Percentiles rank a stretch among this genome's conserved stretches.
phyloP scores from a whole-genome alignment of 2,329 filamentous ascomycete genomes.

The Monosporascus sp. region DNA sequence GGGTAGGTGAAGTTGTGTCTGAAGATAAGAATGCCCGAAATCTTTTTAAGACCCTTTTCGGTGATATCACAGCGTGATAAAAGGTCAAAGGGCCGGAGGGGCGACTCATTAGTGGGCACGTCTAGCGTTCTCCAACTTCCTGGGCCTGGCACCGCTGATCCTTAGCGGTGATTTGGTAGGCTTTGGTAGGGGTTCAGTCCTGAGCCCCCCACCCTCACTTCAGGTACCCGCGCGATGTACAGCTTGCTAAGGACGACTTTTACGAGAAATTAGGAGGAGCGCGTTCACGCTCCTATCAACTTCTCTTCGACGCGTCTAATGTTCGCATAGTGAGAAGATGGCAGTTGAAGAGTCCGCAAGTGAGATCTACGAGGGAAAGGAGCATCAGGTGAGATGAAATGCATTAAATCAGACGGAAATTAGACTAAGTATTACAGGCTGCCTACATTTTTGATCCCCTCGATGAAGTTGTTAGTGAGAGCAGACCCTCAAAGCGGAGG shows the following conservation, averaged over 20 bases:
- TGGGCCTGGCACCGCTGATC: no score
- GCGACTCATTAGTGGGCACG: no score
- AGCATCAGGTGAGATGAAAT: conserved; percentile 22
- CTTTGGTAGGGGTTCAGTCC: background rate
- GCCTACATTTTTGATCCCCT: conserved; percentile 59
- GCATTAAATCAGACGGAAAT: background rate
- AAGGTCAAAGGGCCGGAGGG: background rate
- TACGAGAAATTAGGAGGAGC: background rate
- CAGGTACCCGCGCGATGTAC: background rate
- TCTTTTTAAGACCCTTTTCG: background rate
- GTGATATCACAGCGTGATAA: conserved; percentile 3
- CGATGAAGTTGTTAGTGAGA: conserved; percentile 24
- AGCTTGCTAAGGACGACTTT: background rate
- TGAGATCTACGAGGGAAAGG: conserved; percentile 23
- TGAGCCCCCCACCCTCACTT: background rate
- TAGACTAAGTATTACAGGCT: conserved; percentile 35
- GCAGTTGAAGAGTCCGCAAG: conserved; percentile 14
- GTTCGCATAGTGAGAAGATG: conserved; percentile 12
- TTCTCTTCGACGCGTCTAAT: background rate
- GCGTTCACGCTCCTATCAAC: background rate
- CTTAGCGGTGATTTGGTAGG: background rate
- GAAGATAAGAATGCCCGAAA: conserved; percentile 1
- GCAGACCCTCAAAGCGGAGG: conserved; percentile 52
- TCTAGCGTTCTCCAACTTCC: no score
- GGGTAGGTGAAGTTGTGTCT: conserved; percentile 1